Evolutionary conservation across 148 eudicot genomes (phyloP).

Genomic region (Chenopodium album): DNA sequence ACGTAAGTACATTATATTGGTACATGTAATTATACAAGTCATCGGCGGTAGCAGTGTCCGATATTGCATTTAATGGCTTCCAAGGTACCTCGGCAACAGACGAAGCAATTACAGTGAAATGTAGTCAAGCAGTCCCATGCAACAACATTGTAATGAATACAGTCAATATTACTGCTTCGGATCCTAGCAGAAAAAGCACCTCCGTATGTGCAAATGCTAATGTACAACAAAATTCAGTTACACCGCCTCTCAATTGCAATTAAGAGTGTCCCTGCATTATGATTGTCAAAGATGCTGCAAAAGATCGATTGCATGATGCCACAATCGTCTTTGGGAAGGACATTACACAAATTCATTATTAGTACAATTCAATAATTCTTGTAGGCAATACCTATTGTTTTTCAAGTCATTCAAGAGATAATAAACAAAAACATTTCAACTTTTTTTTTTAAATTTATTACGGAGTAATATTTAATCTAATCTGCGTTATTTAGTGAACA

Average conservation of each 20-base stretch:
- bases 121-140: slow-evolving; percentile 16
- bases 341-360: not conserved
- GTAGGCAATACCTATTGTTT: no score
- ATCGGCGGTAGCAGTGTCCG: slow-evolving; percentile 10
- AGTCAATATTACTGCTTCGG: not conserved
- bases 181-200: not conserved
- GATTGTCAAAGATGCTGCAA: not conserved
- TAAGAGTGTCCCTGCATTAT: not conserved
- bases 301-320: not conserved
- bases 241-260: slow-evolving; percentile 9
- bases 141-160: not conserved
- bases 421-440: no score
- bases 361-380: not conserved
- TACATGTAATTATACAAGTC: not conserved
- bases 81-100: slow-evolving; percentile 12
- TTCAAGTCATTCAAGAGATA: no score
- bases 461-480: no score
- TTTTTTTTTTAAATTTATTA: no score
- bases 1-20: no score
- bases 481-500: no score
- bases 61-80: slow-evolving; percentile 14
- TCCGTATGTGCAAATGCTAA: slow-evolving; percentile 13
- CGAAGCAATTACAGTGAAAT: slow-evolving; percentile 20
- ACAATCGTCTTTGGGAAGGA: not conserved
- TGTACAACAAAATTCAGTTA: not conserved